These are phyloP conservation scores for Candida sp. DNA, from an alignment of 1,139 yeast genomes.

Conservation along the genomic window DNA sequence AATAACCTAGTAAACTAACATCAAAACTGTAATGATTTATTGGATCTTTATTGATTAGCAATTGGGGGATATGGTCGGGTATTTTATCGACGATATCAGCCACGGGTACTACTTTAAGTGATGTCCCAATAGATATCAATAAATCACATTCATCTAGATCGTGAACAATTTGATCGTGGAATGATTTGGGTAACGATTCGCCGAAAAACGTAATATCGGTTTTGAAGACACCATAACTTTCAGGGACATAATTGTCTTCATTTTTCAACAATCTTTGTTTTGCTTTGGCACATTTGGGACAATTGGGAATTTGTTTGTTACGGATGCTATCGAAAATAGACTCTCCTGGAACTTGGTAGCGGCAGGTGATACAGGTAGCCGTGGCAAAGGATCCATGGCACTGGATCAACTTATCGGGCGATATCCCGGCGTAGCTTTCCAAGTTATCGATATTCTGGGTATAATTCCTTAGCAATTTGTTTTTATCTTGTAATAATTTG, in stretches of 20 bases:
- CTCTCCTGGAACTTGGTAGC: constrained; percentile 63
- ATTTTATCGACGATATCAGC: constrained; percentile 76
- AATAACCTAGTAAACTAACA: constrained; percentile 70
- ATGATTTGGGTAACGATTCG: constrained; percentile 73
- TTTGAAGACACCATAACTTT: constrained; percentile 76
- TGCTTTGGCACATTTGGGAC: constrained; percentile 60
- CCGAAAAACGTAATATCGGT: constrained; percentile 95
- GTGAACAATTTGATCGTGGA: constrained; percentile 54
- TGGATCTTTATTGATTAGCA: constrained; percentile 76
- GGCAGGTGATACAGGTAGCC: constrained; percentile 83
- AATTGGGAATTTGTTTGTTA: constrained; percentile 59
- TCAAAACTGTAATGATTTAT: constrained; percentile 82
- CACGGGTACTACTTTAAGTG: constrained; percentile 91
- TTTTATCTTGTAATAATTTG: constrained; percentile 68
- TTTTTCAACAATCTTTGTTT: constrained; percentile 29
- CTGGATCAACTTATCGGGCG: constrained; percentile 68
- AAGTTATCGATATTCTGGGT: constrained; percentile 92
- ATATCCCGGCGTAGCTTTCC: constrained; percentile 78
- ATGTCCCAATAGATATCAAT: constrained; percentile 83
- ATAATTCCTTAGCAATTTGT: constrained; percentile 76
- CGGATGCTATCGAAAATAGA: constrained; percentile 61
- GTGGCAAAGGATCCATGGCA: constrained; percentile 95
- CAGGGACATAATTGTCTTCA: constrained; percentile 25
- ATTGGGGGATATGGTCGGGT: constrained; percentile 70
- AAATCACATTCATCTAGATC: constrained; percentile 71